A percentile compares a stretch with the other conserved stretches of the same genome.
Evolutionary conservation across 192 early-diverging fungal species (phyloP).

Genomic region (Rhizophagus prolifer): DNA sequence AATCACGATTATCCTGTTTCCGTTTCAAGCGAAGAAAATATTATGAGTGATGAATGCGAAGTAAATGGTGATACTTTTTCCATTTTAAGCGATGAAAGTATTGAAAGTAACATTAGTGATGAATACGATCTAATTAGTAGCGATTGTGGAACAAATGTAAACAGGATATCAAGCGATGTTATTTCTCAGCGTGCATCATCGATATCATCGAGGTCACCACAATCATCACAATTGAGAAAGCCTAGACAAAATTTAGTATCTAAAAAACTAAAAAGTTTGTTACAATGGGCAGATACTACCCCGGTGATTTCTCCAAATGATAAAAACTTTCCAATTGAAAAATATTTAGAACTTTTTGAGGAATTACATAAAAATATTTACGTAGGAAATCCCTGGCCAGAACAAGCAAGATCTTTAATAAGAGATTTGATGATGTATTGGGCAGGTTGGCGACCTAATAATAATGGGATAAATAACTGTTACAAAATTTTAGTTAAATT

Average conservation of each 20-base stretch:
- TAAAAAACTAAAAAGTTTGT: neutral
- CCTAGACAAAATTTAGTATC: neutral
- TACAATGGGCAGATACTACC: neutral
- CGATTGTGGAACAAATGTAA: no score
- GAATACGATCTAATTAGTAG: neutral
- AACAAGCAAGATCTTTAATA: neutral
- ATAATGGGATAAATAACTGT: neutral
- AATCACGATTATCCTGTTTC: neutral
- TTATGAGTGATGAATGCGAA: neutral
- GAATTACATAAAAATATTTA: neutral
- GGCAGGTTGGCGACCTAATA: neutral
- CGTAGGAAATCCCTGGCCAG: neutral
- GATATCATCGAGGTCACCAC: neutral
- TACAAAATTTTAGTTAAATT: neutral
- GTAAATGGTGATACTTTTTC: neutral
- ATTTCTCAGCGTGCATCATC: no score
- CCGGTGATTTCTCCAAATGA: neutral
- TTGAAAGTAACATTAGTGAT: neutral
- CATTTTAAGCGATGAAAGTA: neutral
- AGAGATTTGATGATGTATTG: neutral
- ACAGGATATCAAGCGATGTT: no score
- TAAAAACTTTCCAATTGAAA: neutral
- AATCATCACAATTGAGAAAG: no score
- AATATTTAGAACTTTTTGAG: neutral
- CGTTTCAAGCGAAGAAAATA: neutral